A percentile compares a stretch with the other conserved stretches of the same genome.
Evolutionary conservation across 1,284 basidiomycete genomes (phyloP).

Genomic region (Malassezia globosa): DNA sequence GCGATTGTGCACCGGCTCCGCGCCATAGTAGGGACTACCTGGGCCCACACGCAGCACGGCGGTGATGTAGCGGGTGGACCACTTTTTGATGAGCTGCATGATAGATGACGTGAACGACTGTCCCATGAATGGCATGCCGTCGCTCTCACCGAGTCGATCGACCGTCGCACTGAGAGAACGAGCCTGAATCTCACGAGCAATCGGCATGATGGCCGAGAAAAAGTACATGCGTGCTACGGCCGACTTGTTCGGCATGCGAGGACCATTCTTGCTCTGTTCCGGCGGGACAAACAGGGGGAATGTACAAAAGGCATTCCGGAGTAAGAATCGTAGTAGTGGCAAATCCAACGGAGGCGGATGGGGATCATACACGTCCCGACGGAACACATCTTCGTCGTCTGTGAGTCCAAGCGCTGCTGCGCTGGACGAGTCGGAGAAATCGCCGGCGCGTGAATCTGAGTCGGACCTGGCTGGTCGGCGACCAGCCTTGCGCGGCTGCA

Average conservation of each 20-base stretch:
- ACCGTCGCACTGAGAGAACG: constrained; percentile 34
- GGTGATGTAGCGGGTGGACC: constrained; percentile 30
- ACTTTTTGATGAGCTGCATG: constrained; percentile 22
- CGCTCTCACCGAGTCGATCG: constrained; percentile 38
- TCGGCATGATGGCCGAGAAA: constrained; percentile 27
- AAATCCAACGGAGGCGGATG: constrained; percentile 21
- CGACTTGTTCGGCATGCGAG: constrained; percentile 27
- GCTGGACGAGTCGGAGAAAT: constrained; percentile 22
- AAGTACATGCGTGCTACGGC: constrained; percentile 31
- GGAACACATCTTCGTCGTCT: constrained; percentile 39
- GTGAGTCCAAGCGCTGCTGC: constrained; percentile 25
- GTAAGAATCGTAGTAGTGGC: constrained; percentile 36
- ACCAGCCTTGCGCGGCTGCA: not conserved
- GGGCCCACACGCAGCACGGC: constrained; percentile 31
- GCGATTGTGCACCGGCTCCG: constrained; percentile 21
- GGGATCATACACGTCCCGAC: constrained; percentile 26
- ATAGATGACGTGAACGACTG: constrained; percentile 24
- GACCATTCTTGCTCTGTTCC: constrained; percentile 17
- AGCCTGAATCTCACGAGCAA: constrained; percentile 31
- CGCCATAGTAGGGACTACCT: constrained; percentile 27
- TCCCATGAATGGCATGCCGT: constrained; percentile 33
- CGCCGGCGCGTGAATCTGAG: constrained; percentile 30
- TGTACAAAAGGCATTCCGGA: constrained; percentile 37
- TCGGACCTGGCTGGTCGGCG: constrained; percentile 16
- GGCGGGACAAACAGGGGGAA: constrained; percentile 40